Evolutionary conservation across 805 yeast species (phyloP), one percentile per base, ranked within the genome.

Genomic region (Candida pseudofarinosa): DNA sequence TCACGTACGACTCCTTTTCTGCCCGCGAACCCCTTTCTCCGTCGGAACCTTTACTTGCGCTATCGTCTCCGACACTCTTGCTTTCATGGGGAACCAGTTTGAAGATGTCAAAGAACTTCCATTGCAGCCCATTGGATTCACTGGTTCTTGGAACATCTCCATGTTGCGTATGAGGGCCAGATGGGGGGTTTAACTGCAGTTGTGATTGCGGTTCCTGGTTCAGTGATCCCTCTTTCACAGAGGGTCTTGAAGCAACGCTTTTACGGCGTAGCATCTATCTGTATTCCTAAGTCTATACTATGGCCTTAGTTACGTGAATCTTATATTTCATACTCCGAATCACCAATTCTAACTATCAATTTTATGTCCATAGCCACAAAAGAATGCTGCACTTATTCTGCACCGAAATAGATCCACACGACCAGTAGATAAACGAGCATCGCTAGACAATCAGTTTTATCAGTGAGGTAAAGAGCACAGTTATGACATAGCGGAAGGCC

Each of bases 21-120:
- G 15, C 4, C 16, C 13, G 23, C 14, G 49, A 10, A 23, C 28
- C 28, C 28, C 28, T 23, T 23, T 23, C 10, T 10, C 10, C 10
- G 10, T 6, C 10, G 6, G 6, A 6, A 7, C 10, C 28, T 23
- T 10, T 10, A 10, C 10, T 23, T 23, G 6, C 10, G 10, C 28
- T 23, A 7, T 6, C 10, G 10, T 23, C 10, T 6, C 28, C 10
- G 10, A 10, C 10, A 6, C 10, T 23, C 28, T 23, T 23, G 10
- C 28, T 23, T 7, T 23, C 28, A 23, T 23, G 6, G 28, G 28
- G 28, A 7, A 23, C 28, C 13, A 48, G 33, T 39, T 43, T 49
- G n/a, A 52, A 40, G 37, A 46, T 30, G 38, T 52, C 56, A 40
- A 52, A 44, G 5, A 50, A 30, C 20, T 46, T 50, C 65, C 65